Base-by-base conservation (phyloP, 1,284 basidiomycete genomes). In the Meira miltonrushii region DNA sequence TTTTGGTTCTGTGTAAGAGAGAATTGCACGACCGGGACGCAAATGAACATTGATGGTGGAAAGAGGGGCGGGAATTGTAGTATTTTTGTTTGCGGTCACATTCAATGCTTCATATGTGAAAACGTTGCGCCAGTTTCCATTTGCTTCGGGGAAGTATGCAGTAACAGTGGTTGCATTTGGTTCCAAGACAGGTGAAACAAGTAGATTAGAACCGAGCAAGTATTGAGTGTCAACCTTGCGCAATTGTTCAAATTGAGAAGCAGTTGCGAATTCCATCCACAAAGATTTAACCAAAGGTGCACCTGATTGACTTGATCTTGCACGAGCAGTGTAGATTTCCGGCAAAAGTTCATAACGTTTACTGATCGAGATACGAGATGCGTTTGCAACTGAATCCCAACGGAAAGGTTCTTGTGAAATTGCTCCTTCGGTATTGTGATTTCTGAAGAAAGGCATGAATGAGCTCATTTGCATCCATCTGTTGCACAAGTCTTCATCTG, bases 71-170 rank as follows among this genome's bases (percentile, higher is more conserved):
- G 57, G 61, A 15, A 87, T 81, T 4, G 82, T 83, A 0, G 81
- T 82, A 60, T 81, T 81, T 19, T 67, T 70, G 19, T 80, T 80
- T 10, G 72, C 51, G 7, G 78, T 72, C 75, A 79, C 63, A 81
- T 78, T 43, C 84, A 82, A 41, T 8, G 80, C 80, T 39, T 83
- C 80, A 68, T 87, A 86, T 0, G 85, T 88, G 78, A 85, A 88
- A 84, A 86, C 88, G 77, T 89, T 87, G 55, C 86, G 83, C 87
- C 87, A 90, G 58, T 56, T 61, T 6, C 68, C 66, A 2, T 64
- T 64, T 0, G 67, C 66, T 12, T 25, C 37, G 1, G 68, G 68
- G 61, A 72, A 72, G 38, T 68, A 44, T 9, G 49, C 83, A 80
- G 11, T 79, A 53, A 71, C 56, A 4, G 50, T 13, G 15, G 57